Base-by-base conservation (phyloP, 2,329 filamentous ascomycete genomes). In the Corniculantispora saksenae region DNA sequence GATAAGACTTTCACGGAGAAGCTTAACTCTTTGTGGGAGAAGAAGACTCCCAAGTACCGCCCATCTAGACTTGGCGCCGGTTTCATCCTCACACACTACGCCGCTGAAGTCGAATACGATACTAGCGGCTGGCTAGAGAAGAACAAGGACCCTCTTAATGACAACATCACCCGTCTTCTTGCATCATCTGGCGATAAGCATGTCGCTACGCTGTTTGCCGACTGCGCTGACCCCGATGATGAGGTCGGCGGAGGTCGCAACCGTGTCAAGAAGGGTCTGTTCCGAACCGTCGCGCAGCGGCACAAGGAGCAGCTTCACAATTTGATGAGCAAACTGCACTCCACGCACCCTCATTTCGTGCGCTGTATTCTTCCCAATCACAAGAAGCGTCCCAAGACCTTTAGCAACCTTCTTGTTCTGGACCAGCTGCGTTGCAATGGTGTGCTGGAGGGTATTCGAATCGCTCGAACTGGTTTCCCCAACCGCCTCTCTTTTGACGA, bases 291-390 rank as follows among this genome's bases (percentile, higher is more conserved):
- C 6, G 95, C 95, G 7, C 95, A 99, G 76, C 87, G 93, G 72
- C 95, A 99, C 82, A 99, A 99, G 78, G 95, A 99, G 77, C 94
- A 98, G 71, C 85, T 99, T n/a, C 92, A 93, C n/a, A 96, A 89
- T 67, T 81, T 99, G 66, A 99, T 99, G 95, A 84, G 85, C 17
- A 93, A 98, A 73, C 86, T 99, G 19, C 91, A 99, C 76, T 96
- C 92, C 0, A 99, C 95, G 0, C 95, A 99, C 75, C 96, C 96
- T 65, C 95, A 99, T 77, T 99, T 99, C 75, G 95, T 99, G 35
- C 91, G 95, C 55, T 99, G 95, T 75, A 99, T 99, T 67, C 84
- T 99, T 66, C 96, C 95, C 3, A 99, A 99, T 74, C 95, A 99
- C 82, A 97, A 97, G 79, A 99, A 99, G 79, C 87, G 90, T 27